Evolutionary conservation across 2,329 filamentous ascomycete species (phyloP).

Genomic region (Aspergillus fijiensis): DNA sequence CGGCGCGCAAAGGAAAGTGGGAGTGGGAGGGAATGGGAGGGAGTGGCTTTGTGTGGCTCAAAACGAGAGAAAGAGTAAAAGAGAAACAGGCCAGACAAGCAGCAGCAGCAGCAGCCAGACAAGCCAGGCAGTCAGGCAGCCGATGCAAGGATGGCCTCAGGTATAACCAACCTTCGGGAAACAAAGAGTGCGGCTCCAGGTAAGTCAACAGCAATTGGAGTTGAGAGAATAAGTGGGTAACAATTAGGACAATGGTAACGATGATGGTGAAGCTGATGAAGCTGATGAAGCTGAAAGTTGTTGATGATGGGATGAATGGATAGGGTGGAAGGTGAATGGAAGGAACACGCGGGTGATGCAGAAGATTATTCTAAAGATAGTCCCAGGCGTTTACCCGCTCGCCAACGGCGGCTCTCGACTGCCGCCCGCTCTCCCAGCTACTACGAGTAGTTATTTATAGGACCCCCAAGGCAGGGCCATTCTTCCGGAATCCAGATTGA

Average conservation of each 20-base stretch:
- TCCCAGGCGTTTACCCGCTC: constrained; percentile 9
- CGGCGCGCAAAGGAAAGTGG: too few relatives aligned
- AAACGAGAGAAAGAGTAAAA: background rate
- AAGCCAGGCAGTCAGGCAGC: background rate
- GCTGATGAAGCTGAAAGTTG: background rate
- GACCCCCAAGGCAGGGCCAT: background rate
- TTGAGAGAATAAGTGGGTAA: background rate
- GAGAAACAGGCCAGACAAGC: background rate
- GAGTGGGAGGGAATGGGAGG: background rate
- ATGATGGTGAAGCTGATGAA: background rate
- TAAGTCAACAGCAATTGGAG: background rate
- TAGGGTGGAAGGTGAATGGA: constrained; percentile 22
- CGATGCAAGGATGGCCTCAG: constrained; percentile 9
- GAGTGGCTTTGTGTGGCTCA: background rate
- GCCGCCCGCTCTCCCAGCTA: background rate
- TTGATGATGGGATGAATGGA: constrained; percentile 15
- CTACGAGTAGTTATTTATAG: constrained; percentile 1
- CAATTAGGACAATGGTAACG: background rate
- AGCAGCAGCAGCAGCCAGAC: background rate
- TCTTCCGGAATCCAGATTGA: background rate
- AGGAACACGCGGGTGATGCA: constrained; percentile 28
- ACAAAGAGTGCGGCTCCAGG: background rate
- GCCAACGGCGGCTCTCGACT: constrained; percentile 8
- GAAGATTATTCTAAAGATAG: constrained; percentile 39
- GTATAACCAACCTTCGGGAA: constrained; percentile 13